Evolutionary conservation across 768 basidiomycete genomes (phyloP).

Genomic region (Lepiota subincarnata): DNA sequence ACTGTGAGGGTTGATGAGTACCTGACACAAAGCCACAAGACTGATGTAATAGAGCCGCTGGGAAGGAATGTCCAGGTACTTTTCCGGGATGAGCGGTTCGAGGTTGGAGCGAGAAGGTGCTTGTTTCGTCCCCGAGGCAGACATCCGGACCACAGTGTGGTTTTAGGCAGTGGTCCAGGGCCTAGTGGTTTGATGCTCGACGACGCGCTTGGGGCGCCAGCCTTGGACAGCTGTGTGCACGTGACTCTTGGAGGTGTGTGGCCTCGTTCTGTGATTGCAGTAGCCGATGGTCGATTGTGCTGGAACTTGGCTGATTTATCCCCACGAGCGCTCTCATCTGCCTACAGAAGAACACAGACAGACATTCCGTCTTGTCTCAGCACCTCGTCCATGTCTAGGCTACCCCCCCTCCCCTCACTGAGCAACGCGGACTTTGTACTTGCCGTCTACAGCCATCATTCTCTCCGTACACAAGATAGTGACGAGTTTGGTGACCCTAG

Average conservation of each 20-base stretch:
- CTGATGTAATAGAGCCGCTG: slow-evolving; percentile 79
- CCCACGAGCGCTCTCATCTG: background rate
- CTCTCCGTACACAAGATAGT: slow-evolving; percentile 29
- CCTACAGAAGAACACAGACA: slow-evolving; percentile 12
- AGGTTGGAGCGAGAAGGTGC: slow-evolving; percentile 4
- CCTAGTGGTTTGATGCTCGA: no score
- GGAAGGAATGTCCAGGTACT: slow-evolving; percentile 69
- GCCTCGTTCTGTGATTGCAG: no score
- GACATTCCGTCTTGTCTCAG: slow-evolving; percentile 11
- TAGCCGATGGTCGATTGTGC: no score
- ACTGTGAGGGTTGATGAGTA: slow-evolving; percentile 21
- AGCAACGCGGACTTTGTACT: slow-evolving; percentile 50
- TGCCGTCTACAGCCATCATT: slow-evolving; percentile 52
- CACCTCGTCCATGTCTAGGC: slow-evolving; percentile 23
- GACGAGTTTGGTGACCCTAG: slow-evolving; percentile 55
- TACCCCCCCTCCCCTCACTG: slow-evolving; percentile 52
- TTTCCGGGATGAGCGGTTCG: slow-evolving; percentile 64
- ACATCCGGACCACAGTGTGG: background rate
- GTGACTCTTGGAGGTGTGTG: no score
- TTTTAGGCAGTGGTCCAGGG: background rate
- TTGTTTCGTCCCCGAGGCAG: background rate
- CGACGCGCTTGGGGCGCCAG: no score
- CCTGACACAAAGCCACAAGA: slow-evolving; percentile 74
- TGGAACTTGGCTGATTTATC: background rate
- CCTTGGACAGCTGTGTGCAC: no score